phyloP scores from a whole-genome alignment of 805 yeast species.

The Scheffersomyces spartinae region DNA sequence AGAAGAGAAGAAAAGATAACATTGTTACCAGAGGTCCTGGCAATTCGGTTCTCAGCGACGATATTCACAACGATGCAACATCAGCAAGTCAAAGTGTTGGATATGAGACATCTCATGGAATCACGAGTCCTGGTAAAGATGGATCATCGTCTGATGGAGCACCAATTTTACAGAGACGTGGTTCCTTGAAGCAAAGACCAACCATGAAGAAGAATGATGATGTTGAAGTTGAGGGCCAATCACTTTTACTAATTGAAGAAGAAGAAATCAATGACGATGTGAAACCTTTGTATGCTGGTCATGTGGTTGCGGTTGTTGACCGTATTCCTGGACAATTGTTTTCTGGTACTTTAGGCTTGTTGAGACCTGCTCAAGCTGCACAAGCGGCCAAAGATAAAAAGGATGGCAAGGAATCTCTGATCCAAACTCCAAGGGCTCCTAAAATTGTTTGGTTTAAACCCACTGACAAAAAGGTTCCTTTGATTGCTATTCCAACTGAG shows the following conservation, averaged over 20 bases:
- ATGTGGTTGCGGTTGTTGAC: constrained; percentile 95
- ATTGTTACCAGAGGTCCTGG: constrained; percentile 20
- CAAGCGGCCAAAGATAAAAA: constrained; percentile 56
- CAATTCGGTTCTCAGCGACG: constrained; percentile 41
- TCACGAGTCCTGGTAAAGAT: no score
- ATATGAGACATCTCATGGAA: no score
- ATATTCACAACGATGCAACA: constrained; percentile 73
- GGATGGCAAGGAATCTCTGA: constrained; percentile 34
- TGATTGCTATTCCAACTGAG: constrained; percentile 96
- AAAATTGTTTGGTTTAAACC: constrained; percentile 99
- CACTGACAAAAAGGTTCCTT: constrained; percentile 93
- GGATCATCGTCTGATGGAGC: no score
- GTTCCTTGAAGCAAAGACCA: constrained; percentile 89
- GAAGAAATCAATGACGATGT: constrained; percentile 89
- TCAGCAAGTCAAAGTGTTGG: constrained; percentile 31
- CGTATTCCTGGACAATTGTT: constrained; percentile 95
- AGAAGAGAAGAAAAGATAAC: constrained; percentile 77
- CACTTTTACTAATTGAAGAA: constrained; percentile 81
- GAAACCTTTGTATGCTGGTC: constrained; percentile 94
- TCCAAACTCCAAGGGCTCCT: constrained; percentile 42
- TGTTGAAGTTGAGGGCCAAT: constrained; percentile 97
- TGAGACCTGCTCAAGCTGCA: constrained; percentile 93
- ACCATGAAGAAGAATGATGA: constrained; percentile 96
- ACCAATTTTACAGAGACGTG: constrained; percentile 52
- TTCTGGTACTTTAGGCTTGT: constrained; percentile 84